A percentile compares a stretch with the other conserved stretches of the same genome.
Evolutionary conservation across 495 filamentous ascomycete genomes (phyloP).

Genomic region (Chaetomium fimeti): DNA sequence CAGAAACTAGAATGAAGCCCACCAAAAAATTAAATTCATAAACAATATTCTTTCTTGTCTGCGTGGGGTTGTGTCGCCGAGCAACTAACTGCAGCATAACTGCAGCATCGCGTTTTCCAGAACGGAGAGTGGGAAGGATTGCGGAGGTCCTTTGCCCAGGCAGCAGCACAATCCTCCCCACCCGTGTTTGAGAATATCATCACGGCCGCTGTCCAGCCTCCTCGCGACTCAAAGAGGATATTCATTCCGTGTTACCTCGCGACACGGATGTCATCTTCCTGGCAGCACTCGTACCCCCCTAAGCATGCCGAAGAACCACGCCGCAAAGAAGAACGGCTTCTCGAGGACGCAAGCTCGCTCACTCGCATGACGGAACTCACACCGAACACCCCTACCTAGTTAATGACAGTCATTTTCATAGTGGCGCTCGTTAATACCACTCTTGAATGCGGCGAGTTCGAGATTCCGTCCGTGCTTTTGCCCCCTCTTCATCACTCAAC

Average conservation of each 20-base stretch:
- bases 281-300: no score
- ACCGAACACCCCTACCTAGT: no score
- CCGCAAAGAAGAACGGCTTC: no score
- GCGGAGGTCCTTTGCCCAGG: constrained; percentile 2
- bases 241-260: background rate
- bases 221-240: background rate
- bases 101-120: constrained; percentile 1
- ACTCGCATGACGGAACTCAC: no score
- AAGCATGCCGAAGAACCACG: no score
- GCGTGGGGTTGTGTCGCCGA: background rate
- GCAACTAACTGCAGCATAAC: no score
- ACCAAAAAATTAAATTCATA: background rate
- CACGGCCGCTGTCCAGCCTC: background rate
- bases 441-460: background rate
- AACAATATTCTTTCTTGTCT: background rate
- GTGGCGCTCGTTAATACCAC: no score
- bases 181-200: background rate
- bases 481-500: background rate
- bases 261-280: no score
- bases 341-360: no score
- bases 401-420: no score
- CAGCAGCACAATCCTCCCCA: constrained; percentile 5
- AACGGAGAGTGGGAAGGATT: constrained; percentile 3
- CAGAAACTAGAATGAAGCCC: background rate
- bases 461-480: no score